Percentiles rank a stretch among this genome's conserved stretches.
Evolutionary conservation across 2,329 filamentous ascomycete species (phyloP).

Genomic region (Sarocladiaceae sp.): DNA sequence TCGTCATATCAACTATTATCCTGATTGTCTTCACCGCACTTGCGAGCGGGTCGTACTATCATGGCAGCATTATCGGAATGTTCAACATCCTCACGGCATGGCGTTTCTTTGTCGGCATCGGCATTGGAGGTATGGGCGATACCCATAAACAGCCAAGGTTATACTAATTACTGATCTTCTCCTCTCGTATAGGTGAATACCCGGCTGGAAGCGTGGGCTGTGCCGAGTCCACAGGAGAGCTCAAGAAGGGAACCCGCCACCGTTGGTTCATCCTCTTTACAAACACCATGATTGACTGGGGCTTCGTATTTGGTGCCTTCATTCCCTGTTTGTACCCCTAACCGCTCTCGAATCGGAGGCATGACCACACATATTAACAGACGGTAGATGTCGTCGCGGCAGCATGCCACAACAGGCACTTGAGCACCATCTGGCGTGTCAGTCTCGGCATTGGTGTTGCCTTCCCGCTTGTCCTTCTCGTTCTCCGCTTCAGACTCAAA

Average conservation of each 20-base stretch:
- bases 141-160: too few species aligned
- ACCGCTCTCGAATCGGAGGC: too few species aligned
- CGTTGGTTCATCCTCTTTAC: conserved; percentile 89
- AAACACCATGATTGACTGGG: conserved; percentile 78
- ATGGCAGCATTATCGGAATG: conserved; percentile 62
- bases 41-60: conserved; percentile 67
- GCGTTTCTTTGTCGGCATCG: conserved; percentile 70
- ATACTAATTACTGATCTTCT: too few species aligned
- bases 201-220: conserved; percentile 78
- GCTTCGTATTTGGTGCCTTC: conserved; percentile 75
- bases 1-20: conserved; percentile 75
- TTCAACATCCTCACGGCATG: conserved; percentile 73
- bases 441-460: conserved; percentile 71
- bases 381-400: conserved; percentile 41
- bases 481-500: conserved; percentile 64
- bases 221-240: conserved; percentile 76
- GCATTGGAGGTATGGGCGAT: conserved; percentile 76
- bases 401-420: conserved; percentile 53
- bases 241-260: conserved; percentile 76
- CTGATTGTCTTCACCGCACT: conserved; percentile 81
- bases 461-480: conserved; percentile 67
- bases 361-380: background rate
- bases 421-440: conserved; percentile 74
- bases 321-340: conserved; percentile 47
- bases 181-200: conserved; percentile 54